Percentiles rank a stretch among this genome's conserved stretches.
Evolutionary conservation across 2,329 filamentous ascomycete species (phyloP).

Genomic region (Dryadomyces quercus-mongolicae): DNA sequence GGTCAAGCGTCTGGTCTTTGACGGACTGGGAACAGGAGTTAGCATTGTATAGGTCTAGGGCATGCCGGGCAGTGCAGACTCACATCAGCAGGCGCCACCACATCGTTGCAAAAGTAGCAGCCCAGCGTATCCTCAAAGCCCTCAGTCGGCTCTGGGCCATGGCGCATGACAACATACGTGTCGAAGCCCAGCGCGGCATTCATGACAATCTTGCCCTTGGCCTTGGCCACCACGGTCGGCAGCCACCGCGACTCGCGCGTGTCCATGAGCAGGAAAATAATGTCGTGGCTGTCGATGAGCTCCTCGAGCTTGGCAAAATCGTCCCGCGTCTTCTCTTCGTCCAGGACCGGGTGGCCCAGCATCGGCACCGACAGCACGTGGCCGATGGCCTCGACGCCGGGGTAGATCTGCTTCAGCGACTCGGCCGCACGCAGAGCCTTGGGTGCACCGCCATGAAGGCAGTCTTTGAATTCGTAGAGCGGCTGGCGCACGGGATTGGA

Average conservation of each 20-base stretch:
- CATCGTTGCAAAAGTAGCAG: conserved; percentile 98
- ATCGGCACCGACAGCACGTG: conserved; percentile 83
- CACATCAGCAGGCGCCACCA: conserved; percentile 87
- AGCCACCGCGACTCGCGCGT: conserved; percentile 91
- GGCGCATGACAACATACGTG: conserved; percentile 93
- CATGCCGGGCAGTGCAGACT: conserved; percentile 26
- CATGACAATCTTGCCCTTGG: conserved; percentile 85
- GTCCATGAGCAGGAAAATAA: conserved; percentile 93
- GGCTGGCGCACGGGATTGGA: conserved; percentile 95
- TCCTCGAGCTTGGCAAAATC: conserved; percentile 66
- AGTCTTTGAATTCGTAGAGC: conserved; percentile 83
- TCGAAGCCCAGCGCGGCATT: conserved; percentile 95
- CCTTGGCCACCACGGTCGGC: conserved; percentile 91
- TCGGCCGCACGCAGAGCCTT: conserved; percentile 77
- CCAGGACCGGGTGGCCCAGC: conserved; percentile 78
- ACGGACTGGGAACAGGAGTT: too few species aligned
- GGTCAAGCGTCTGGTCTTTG: conserved; percentile 89
- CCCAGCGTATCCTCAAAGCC: conserved; percentile 59
- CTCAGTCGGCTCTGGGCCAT: conserved; percentile 54
- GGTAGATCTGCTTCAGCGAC: conserved; percentile 75
- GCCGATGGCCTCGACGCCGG: conserved; percentile 72
- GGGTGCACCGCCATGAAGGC: conserved; percentile 66
- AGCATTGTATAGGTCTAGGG: too few species aligned
- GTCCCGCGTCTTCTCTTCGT: conserved; percentile 53
- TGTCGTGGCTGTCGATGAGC: conserved; percentile 77